Conservation (phyloP, 2,329 filamentous ascomycete species). For the Exophiala bonariae region DNA sequence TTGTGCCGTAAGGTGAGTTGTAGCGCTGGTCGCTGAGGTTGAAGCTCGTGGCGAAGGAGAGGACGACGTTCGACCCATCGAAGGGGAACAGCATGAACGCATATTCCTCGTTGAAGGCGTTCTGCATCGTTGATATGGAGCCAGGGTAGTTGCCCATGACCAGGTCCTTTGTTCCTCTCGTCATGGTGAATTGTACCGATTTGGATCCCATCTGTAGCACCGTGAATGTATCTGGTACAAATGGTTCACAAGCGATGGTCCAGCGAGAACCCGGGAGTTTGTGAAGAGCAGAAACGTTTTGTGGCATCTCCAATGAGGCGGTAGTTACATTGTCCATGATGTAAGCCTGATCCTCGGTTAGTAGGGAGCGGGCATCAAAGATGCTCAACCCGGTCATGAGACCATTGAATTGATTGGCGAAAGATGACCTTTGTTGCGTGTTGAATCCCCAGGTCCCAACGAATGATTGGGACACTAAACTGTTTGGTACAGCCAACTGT, state of each 20-base stretch:
- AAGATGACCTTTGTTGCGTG: background rate
- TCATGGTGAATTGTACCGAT: slow-evolving; percentile 2
- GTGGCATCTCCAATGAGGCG: background rate
- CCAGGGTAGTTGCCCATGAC: slow-evolving; percentile 6
- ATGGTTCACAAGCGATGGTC: background rate
- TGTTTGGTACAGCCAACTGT: background rate
- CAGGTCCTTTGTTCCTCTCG: background rate
- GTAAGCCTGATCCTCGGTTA: slow-evolving; percentile 1
- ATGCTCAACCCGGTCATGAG: slow-evolving; percentile 3
- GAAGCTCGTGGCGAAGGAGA: slow-evolving; percentile 4
- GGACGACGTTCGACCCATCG: background rate
- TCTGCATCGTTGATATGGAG: slow-evolving; percentile 4
- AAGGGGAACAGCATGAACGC: slow-evolving; percentile 1
- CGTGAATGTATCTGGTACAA: slow-evolving; percentile 5
- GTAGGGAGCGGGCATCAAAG: background rate
- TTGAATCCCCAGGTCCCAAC: background rate
- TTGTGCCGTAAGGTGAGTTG: slow-evolving; percentile 1
- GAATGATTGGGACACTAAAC: background rate
- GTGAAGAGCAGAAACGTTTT: background rate
- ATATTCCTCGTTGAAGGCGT: slow-evolving; percentile 6
- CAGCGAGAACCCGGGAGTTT: background rate
- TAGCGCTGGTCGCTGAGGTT: slow-evolving; percentile 1
- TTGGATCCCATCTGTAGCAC: slow-evolving; percentile 5
- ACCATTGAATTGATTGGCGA: slow-evolving; percentile 2
- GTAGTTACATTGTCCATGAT: background rate